Percentiles rank a stretch among this genome's conserved stretches.
Conservation (phyloP, 2,329 filamentous ascomycete genomes). For the Neofusicoccum cordaticola region DNA sequence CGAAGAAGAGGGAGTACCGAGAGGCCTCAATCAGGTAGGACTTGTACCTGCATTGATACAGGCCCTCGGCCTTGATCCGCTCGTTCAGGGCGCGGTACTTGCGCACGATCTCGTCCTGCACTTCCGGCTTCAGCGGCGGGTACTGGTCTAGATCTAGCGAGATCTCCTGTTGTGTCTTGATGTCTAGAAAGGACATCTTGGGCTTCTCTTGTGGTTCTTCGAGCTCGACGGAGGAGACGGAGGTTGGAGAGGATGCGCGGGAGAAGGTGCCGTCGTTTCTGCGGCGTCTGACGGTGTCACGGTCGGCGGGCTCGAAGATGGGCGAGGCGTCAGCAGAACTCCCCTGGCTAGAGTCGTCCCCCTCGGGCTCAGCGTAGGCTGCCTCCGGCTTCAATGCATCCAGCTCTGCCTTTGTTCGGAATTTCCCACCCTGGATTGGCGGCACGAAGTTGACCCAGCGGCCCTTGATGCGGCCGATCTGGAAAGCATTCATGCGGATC, state of each 20-base stretch:
- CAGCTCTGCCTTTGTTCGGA: constrained; percentile 54
- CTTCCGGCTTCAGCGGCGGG: constrained; percentile 69
- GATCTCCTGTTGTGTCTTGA: constrained; percentile 71
- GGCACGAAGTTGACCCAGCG: constrained; percentile 85
- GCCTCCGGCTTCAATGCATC: neutral
- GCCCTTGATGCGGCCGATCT: constrained; percentile 78
- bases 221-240: constrained; percentile 53
- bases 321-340: constrained; percentile 60
- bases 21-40: constrained; percentile 72
- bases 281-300: constrained; percentile 36
- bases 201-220: constrained; percentile 32
- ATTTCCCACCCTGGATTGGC: constrained; percentile 85
- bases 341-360: constrained; percentile 35
- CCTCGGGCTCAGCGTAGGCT: constrained; percentile 25
- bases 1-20: constrained; percentile 69
- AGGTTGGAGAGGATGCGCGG: constrained; percentile 56
- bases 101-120: constrained; percentile 70
- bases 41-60: constrained; percentile 81
- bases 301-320: constrained; percentile 53
- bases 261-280: constrained; percentile 32
- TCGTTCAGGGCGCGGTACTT: constrained; percentile 80
- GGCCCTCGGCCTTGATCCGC: constrained; percentile 67
- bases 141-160: constrained; percentile 76
- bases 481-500: constrained; percentile 73
- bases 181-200: constrained; percentile 65